Evolutionary conservation across 2,329 filamentous ascomycete species (phyloP), one percentile per base, ranked within the genome.

Genomic region (Pseudonectria buxi): DNA sequence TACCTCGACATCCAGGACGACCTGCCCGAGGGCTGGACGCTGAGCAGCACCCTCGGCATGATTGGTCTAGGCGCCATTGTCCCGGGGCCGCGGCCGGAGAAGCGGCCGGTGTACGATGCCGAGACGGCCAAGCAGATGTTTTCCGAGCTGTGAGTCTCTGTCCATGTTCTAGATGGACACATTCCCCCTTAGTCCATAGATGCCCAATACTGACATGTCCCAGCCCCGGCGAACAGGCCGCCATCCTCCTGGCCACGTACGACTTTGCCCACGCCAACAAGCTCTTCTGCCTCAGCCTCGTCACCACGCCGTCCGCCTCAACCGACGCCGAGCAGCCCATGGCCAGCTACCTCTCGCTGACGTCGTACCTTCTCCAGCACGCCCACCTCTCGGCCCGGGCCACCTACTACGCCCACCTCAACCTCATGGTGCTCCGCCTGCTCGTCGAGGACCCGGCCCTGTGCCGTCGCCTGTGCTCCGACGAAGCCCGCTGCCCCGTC

Each of bases 191-290:
- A n/a, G n/a, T n/a, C n/a, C n/a, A 11, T 28, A 45, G 18, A 22
- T 9, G 9, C 5, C 9, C 5, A 6, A 22, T 22, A 9, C 18
- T 51, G 11, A 52, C 26, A 9, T 4, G 7, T 14, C 10, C 6
- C 26, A 94, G 87, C 46, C 92, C 92, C 2, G 79, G 81, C 3
- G 74, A 81, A 39, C 81, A 89, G 58, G 84, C 87, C 12, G 81
- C 89, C 4, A 71, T 94, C 3, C 65, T 96, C 4, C 71, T 98
- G 24, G 81, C 87, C 1, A 82, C 86, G 0, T 98, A 96, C 57
- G 92, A 96, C 58, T 96, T 96, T 57, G 80, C 81, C 3, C 84
- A 94, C 55, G 84, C 89, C 24, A 98, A 96, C 67, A 96, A 95
- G 62, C 71, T 95, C 7, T 96, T 98, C 61, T 90, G 86, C 59